These are phyloP conservation scores for Candida bentonensis DNA, from an alignment of 805 yeast genomes.

Conservation along the genomic window DNA sequence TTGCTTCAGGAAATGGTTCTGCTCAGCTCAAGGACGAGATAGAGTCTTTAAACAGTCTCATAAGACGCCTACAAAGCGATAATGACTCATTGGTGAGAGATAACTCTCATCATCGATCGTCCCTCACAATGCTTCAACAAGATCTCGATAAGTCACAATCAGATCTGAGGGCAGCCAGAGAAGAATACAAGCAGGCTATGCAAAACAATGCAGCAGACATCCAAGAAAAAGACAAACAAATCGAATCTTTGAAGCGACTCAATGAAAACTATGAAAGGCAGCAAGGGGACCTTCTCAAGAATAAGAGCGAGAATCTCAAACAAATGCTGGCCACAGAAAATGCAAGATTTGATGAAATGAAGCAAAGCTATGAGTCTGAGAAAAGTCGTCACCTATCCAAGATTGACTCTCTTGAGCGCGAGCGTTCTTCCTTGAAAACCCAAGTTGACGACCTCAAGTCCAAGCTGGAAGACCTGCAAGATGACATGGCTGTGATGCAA, in stretches of 20 bases:
- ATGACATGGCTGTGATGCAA: conserved; percentile 8
- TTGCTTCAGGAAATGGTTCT: conserved; percentile 3
- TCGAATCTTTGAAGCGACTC: conserved; percentile 6
- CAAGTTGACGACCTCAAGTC: conserved; percentile 4
- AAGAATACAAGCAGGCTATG: conserved; percentile 12
- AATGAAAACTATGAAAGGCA: conserved; percentile 7
- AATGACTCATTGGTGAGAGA: conserved; percentile 3
- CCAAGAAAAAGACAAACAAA: conserved; percentile 7
- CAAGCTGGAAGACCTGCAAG: conserved; percentile 8
- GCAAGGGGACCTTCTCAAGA: conserved; percentile 10
- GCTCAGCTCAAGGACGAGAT: conserved; percentile 4
- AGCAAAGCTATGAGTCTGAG: conserved; percentile 20
- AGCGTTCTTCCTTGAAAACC: not conserved
- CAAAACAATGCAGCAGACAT: conserved; percentile 6
- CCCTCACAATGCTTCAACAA: conserved; percentile 10
- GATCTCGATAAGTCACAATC: conserved; percentile 21
- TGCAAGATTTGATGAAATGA: conserved; percentile 16
- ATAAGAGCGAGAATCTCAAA: conserved; percentile 16
- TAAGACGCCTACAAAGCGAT: not conserved
- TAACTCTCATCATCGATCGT: conserved; percentile 19
- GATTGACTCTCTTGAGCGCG: conserved; percentile 17
- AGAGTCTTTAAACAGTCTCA: not conserved
- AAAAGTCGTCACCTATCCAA: conserved; percentile 12
- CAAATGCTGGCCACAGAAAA: conserved; percentile 18
- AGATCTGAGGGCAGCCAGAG: conserved; percentile 18